Evolutionary conservation across 208 protist genomes (phyloP).

Genomic region (Wallacemonas rigidus): DNA sequence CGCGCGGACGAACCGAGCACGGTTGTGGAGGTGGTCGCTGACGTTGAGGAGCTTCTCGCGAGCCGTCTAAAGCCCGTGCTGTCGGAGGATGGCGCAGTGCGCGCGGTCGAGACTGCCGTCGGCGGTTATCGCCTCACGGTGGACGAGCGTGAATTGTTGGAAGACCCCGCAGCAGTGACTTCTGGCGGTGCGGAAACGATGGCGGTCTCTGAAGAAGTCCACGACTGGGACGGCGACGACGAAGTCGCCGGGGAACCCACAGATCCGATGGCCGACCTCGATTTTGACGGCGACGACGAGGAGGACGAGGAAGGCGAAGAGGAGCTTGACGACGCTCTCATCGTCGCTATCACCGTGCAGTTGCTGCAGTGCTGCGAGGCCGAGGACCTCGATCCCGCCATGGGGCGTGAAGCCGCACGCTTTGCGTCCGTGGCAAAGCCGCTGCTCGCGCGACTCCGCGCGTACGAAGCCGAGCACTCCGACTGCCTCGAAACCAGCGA

Average conservation of each 20-base stretch:
- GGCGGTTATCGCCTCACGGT: slow-evolving; percentile 72
- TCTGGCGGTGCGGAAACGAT: slow-evolving; percentile 7
- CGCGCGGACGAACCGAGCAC: slow-evolving; percentile 27
- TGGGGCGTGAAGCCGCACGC: slow-evolving; percentile 34
- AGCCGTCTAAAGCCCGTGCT: slow-evolving; percentile 32
- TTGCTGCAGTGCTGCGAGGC: slow-evolving; percentile 72
- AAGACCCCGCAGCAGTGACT: neutral
- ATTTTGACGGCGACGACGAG: slow-evolving; percentile 37
- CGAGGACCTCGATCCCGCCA: slow-evolving; percentile 56
- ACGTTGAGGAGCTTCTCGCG: slow-evolving; percentile 19
- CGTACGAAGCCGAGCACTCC: slow-evolving; percentile 1
- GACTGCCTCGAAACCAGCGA: slow-evolving; percentile 3
- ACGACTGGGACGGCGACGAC: slow-evolving; percentile 16
- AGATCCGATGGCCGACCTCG: slow-evolving; percentile 2
- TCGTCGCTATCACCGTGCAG: slow-evolving; percentile 69
- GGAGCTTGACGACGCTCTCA: slow-evolving; percentile 60
- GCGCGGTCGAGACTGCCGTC: slow-evolving; percentile 39
- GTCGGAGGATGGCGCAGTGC: slow-evolving; percentile 53
- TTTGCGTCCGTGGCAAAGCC: slow-evolving; percentile 48
- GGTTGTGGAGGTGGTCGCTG: slow-evolving; percentile 21
- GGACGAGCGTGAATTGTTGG: slow-evolving; percentile 62
- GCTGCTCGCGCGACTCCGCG: slow-evolving; percentile 36
- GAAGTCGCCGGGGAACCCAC: slow-evolving; percentile 24
- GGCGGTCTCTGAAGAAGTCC: slow-evolving; percentile 12
- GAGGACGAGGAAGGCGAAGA: slow-evolving; percentile 74